These are phyloP conservation scores for Gentiana dahurica DNA, from an alignment of 257 asterid genomes.

Conservation along the genomic window DNA sequence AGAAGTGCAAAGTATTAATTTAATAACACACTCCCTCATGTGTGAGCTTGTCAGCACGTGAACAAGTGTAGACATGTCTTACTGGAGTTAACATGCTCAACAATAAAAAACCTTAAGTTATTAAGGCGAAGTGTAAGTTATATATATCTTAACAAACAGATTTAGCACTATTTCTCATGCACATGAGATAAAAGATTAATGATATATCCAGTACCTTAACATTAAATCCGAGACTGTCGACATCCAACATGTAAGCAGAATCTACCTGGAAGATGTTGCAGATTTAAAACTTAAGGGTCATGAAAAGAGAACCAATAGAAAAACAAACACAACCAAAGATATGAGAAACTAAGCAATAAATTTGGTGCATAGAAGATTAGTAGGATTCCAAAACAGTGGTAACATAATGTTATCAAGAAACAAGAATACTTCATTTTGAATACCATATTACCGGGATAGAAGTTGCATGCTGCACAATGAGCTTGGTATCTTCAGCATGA, in stretches of 20 bases:
- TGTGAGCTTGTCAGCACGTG: too few relatives aligned
- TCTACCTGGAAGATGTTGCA: conserved; percentile 51
- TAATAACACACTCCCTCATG: neutral
- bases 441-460: conserved; percentile 61
- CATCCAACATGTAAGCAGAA: conserved; percentile 66
- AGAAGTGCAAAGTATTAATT: neutral
- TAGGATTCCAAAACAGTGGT: too few relatives aligned
- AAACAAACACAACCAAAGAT: neutral
- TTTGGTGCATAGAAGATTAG: too few relatives aligned
- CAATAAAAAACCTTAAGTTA: too few relatives aligned
- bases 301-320: neutral
- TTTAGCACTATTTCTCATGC: neutral
- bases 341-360: neutral
- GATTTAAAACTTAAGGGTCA: neutral
- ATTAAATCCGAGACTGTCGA: conserved; percentile 86
- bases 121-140: too few relatives aligned
- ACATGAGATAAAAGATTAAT: conserved; percentile 9
- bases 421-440: too few relatives aligned
- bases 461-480: conserved; percentile 69
- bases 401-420: too few relatives aligned
- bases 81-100: too few relatives aligned
- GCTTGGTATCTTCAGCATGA: conserved; percentile 81
- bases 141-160: too few relatives aligned
- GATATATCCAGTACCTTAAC: conserved; percentile 50
- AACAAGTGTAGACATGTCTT: too few relatives aligned